Evolutionary conservation across 2,329 filamentous ascomycete genomes (phyloP).

Genomic region (Ascochyta pisi): DNA sequence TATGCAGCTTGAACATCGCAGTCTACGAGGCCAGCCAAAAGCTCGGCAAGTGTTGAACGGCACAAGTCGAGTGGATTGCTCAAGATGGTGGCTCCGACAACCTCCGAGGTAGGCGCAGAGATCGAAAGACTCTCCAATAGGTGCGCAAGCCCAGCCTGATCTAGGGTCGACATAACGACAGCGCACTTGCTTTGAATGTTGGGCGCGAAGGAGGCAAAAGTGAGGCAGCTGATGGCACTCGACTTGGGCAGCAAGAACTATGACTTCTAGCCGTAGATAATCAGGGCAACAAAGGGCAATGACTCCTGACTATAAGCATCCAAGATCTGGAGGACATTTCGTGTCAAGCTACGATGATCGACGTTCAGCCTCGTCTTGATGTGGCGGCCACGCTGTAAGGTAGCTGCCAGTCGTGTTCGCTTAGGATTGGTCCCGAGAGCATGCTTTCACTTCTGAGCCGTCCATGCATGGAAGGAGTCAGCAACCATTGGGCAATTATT

Average conservation of each 20-base stretch:
- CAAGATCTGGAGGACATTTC: too few relatives aligned
- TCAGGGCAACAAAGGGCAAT: neutral
- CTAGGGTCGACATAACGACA: constrained; percentile 13
- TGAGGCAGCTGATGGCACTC: neutral
- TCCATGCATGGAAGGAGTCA: too few relatives aligned
- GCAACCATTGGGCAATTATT: too few relatives aligned
- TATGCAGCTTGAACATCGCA: constrained; percentile 29
- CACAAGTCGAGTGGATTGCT: constrained; percentile 38
- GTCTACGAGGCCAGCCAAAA: constrained; percentile 23
- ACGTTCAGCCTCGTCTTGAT: too few relatives aligned
- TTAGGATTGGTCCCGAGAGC: too few relatives aligned
- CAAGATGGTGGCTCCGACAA: constrained; percentile 14
- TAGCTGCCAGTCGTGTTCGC: too few relatives aligned
- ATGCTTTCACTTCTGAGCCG: too few relatives aligned
- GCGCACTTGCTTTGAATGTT: neutral
- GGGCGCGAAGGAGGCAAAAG: neutral
- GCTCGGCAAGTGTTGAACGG: constrained; percentile 31
- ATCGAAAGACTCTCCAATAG: constrained; percentile 6
- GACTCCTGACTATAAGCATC: neutral
- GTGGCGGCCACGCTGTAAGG: too few relatives aligned
- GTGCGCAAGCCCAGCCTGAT: constrained; percentile 4
- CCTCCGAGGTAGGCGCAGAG: neutral
- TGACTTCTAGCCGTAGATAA: too few relatives aligned
- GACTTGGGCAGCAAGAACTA: neutral
- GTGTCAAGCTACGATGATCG: too few relatives aligned